Evolutionary conservation across 176 grass and related monocot species (phyloP), one percentile per base, ranked within the genome.

Genomic region (Ensete ventricosum): DNA sequence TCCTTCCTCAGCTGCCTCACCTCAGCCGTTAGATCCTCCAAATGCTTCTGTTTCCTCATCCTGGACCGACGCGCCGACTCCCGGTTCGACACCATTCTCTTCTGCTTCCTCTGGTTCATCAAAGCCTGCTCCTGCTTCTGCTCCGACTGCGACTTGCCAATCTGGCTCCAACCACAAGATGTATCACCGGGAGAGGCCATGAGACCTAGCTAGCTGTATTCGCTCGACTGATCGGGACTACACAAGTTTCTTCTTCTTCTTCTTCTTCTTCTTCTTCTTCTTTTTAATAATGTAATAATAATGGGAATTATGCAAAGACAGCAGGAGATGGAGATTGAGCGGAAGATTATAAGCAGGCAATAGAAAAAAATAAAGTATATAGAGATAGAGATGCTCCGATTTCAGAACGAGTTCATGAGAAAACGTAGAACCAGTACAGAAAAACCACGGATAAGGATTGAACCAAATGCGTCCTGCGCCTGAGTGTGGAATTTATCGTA

Each of bases 341-440:
- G 25, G 22, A 24, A 55, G 17, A 73, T 2, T 43, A 76, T 74
- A 66, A 54, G 11, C 8, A 14, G 66, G 73, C 55, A 53, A 73
- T 85, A 59, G 25, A 27, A 9, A 50, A 55, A 68, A 2, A 24
- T 5, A 21, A 43, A 26, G 50, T 77, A 59, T 77, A 62, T 77
- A 55, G 71, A 48, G n/a, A 19, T 65, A 53, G 50, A 64, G 53
- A 26, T 70, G 26, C 52, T 52, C 53, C 11, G 22, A 25, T 69
- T 68, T 69, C 22, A 24, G 11, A 68, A 48, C 16, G 14, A 57
- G 67, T 75, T 89, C 82, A 92, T 91, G 92, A 96, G 84, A 96
- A 96, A 53, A 96, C 86, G 52, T 96, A 96, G 84, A 96, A 91
- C 92, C 92, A 96, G 84, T 91, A 96, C 77, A 96, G 92, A 72